These are phyloP conservation scores for Colletotrichum chrysophilum DNA, from an alignment of 2,329 filamentous ascomycete species.

Conservation along the genomic window DNA sequence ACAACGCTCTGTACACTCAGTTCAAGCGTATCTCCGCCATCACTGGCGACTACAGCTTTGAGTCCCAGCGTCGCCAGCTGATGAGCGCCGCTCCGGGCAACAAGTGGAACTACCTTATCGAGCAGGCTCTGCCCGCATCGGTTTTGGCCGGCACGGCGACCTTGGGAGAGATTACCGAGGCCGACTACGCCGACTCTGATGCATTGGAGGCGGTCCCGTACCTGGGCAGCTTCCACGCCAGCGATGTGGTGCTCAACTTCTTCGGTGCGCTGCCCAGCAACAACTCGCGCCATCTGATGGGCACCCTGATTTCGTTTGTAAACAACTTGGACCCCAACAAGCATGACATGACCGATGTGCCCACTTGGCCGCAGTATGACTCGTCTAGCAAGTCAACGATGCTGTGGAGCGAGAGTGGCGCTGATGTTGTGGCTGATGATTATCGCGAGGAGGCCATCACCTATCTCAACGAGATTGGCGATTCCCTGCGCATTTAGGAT, in stretches of 20 bases:
- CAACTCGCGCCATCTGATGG: conserved; percentile 50
- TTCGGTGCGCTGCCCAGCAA: conserved; percentile 54
- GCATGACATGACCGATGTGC: conserved; percentile 33
- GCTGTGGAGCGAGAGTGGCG: background rate
- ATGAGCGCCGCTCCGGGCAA: background rate
- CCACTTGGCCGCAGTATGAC: conserved; percentile 35
- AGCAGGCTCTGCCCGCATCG: conserved; percentile 33
- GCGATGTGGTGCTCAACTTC: conserved; percentile 69
- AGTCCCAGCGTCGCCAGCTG: background rate
- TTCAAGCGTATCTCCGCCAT: background rate
- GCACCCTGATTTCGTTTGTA: conserved; percentile 74
- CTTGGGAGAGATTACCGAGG: conserved; percentile 62
- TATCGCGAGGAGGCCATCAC: background rate
- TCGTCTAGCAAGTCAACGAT: background rate
- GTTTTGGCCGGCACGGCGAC: conserved; percentile 49
- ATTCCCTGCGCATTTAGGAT: background rate
- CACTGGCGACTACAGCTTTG: background rate
- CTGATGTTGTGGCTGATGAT: background rate
- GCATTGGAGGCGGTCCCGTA: conserved; percentile 51
- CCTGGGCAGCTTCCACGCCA: conserved; percentile 77
- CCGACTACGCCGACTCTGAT: conserved; percentile 32
- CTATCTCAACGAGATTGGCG: background rate
- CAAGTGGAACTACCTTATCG: conserved; percentile 37
- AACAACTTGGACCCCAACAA: conserved; percentile 73
- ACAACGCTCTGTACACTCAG: background rate